Evolutionary conservation across 805 yeast genomes (phyloP), one percentile per base, ranked within the genome.

Genomic region (Hanseniaspora nectarophila): DNA sequence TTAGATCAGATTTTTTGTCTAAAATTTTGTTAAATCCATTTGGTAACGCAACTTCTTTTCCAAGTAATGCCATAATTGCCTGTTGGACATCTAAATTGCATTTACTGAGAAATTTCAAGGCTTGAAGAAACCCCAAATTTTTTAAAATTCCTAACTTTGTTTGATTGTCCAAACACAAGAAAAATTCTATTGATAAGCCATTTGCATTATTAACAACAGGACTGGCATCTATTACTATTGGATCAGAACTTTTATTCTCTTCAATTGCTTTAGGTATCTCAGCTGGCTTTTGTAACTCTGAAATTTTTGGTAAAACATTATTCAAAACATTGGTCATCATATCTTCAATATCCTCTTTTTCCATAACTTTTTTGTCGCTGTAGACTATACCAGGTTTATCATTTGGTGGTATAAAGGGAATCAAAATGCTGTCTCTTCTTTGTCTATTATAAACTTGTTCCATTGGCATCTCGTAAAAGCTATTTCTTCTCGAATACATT

Each of bases 341-440:
- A 13, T 13, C 16, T 31, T 48, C 45, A 24, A 48, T 48, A 26
- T 48, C 40, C 18, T 48, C 34, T 33, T 33, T 48, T 26, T 45
- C 21, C 31, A 38, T 47, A 3, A 21, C 31, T 23, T 32, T 28
- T 23, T 32, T 31, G 15, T 39, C 38, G 16, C 9, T 31, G 24
- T 38, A 15, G 9, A 20, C n/a, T 12, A 21, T 21, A 33, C 32
- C 33, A 21, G 37, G 6, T 9, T 12, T 15, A 21, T 43, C 20
- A 16, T 9, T 31, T 18, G 15, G 34, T n/a, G 38, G 33, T 6
- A 42, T 3, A 2, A 28, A 15, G 9, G 45, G 45, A 16, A 42
- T 15, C 8, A 42, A 12, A 12, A 42, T 18, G 12, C 45, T 42
- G 16, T 42, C 16, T 42, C 34, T 42, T 42, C 34, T 28, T 16